phyloP scores from a whole-genome alignment of 306 rosid species.

The Cucumis melo region DNA sequence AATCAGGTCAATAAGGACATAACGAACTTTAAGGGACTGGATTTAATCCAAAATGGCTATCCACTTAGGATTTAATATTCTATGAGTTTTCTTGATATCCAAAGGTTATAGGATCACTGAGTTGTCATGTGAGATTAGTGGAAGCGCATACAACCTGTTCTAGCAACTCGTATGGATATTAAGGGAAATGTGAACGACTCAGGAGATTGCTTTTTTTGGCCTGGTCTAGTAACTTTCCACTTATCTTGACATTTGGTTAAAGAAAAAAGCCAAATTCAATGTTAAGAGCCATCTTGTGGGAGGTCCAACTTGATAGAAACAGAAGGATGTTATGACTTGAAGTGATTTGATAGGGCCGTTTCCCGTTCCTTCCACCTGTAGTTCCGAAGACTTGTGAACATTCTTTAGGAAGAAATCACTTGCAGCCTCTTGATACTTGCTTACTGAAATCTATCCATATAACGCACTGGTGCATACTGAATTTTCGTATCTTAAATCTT shows the following conservation, averaged over 20 bases:
- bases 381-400: not conserved
- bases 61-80: not conserved
- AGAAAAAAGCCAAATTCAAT: not conserved
- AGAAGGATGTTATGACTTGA: not conserved
- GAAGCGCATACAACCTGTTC: not conserved
- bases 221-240: not conserved
- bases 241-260: not conserved
- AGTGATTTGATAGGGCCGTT: not conserved
- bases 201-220: not conserved
- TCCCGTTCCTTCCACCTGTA: not conserved
- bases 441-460: not conserved
- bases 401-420: not conserved
- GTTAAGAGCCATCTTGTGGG: not conserved
- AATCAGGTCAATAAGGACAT: too few relatives aligned
- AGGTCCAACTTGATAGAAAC: not conserved
- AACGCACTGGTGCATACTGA: not conserved
- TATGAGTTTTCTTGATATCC: not conserved
- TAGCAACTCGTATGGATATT: not conserved
- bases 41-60: too few relatives aligned
- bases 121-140: not conserved
- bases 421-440: not conserved
- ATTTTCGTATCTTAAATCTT: not conserved
- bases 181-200: not conserved
- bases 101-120: too few relatives aligned
- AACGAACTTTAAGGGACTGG: too few relatives aligned